Conservation (phyloP, 805 yeast genomes). For the Candida tammaniensis region DNA sequence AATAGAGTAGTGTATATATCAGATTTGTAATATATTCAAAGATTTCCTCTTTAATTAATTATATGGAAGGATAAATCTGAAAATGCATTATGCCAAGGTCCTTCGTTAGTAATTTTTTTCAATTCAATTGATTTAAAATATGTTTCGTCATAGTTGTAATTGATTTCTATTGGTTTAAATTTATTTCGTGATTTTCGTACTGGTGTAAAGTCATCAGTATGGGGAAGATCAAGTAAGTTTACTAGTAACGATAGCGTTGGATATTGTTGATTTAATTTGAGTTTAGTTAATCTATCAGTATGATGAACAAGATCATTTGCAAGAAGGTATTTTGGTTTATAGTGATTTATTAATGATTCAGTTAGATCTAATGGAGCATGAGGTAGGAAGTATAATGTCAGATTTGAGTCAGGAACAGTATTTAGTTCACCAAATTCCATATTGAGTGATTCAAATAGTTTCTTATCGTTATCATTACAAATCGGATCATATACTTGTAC, state of each 20-base stretch:
- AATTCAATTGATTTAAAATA: slow-evolving; percentile 30
- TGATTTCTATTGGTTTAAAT: slow-evolving; percentile 28
- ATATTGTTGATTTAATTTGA: slow-evolving; percentile 41
- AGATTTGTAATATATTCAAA: background rate
- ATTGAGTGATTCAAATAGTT: slow-evolving; percentile 15
- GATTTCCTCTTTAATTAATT: slow-evolving; percentile 5
- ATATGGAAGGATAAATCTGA: slow-evolving; percentile 51
- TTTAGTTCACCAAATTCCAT: background rate
- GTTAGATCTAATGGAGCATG: slow-evolving; percentile 68
- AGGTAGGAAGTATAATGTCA: slow-evolving; percentile 54
- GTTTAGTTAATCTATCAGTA: slow-evolving; percentile 49
- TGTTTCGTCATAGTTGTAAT: slow-evolving; percentile 24
- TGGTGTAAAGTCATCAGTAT: slow-evolving; percentile 15
- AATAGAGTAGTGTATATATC: slow-evolving; percentile 8
- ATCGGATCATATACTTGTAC: slow-evolving; percentile 67
- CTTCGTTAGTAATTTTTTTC: slow-evolving; percentile 17
- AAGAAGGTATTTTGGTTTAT: slow-evolving; percentile 39
- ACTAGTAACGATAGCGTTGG: slow-evolving; percentile 42
- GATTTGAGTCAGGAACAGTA: background rate
- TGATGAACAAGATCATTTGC: slow-evolving; percentile 54
- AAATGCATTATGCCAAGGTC: slow-evolving; percentile 51
- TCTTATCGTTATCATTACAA: slow-evolving; percentile 46
- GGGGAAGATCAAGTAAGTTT: slow-evolving; percentile 16
- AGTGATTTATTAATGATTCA: slow-evolving; percentile 30
- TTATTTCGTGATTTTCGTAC: slow-evolving; percentile 16